Evolutionary conservation across 208 protist species (phyloP), one percentile per base, ranked within the genome.

Genomic region (Blastocrithidia nonstop): DNA sequence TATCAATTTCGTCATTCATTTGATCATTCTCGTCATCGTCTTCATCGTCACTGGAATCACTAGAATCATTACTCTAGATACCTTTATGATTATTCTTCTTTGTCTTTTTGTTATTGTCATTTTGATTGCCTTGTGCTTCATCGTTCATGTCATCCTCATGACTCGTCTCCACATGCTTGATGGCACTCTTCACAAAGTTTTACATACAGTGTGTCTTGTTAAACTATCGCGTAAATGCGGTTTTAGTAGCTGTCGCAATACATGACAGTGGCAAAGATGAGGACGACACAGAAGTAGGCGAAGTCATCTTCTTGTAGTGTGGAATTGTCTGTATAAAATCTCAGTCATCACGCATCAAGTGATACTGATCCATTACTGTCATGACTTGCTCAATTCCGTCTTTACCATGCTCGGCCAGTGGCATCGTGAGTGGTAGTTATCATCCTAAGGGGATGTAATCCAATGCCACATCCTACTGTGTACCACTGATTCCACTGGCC

Each of bases 381-480:
- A 92, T 85, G 13, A 88, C 78, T 1, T 87, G 66, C 9, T 42
- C 42, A 37, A 91, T 75, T 33, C 60, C 74, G 2, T 82, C 74
- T 45, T 93, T 86, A 17, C 66, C 73, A 17, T 61, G 47, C 31
- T 62, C 42, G 6, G 37, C 63, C 6, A 88, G 55, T 22, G 81
- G 76, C 28, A 15, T n/a, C 32, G 74, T 79, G 21, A 88, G 51
- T 1, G 57, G 62, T 6, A 52, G 59, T 42, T 81, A 72, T 49
- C 59, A 87, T 17, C 71, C 72, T 20, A 80, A 43, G n/a, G 85
- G 82, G 29, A 94, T 70, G 66, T 93, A 93, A 53, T 94, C 83
- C 4, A 71, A 48, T 15, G 76, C 60, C 17, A 94, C 66, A 28
- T 92, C 79, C 45, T 80, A 70, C 38, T 75, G 65, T 31, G 66